Evolutionary conservation across 352 stramenopile genomes (phyloP).

Genomic region (Phytophthora pinifolia): DNA sequence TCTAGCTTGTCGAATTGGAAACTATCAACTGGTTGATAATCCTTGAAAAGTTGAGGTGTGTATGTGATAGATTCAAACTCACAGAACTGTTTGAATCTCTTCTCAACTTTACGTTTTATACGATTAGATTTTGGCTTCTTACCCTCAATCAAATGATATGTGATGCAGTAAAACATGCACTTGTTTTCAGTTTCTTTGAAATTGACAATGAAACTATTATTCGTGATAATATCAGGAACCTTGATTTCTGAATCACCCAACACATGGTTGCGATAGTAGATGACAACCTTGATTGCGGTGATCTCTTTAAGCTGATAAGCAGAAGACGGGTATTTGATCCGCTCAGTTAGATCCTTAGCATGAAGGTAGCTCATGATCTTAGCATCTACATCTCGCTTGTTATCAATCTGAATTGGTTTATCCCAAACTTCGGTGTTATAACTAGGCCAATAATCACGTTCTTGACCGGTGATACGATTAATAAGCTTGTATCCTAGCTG

Average conservation of each 20-base stretch:
- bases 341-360: too few species aligned
- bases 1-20: conserved; percentile 16
- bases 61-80: neutral
- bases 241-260: neutral
- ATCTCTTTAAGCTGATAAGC: too few species aligned
- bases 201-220: conserved; percentile 18
- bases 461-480: too few species aligned
- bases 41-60: neutral
- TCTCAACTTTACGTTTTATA: neutral
- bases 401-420: too few species aligned
- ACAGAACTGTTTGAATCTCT: neutral
- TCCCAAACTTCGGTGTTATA: too few species aligned
- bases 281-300: too few species aligned
- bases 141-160: conserved; percentile 4
- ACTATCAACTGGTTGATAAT: conserved; percentile 15
- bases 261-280: neutral
- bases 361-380: too few species aligned
- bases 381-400: too few species aligned
- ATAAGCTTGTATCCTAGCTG: too few species aligned
- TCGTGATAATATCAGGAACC: neutral
- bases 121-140: neutral
- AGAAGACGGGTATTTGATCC: too few species aligned
- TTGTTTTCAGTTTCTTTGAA: conserved; percentile 14
- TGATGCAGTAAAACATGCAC: conserved; percentile 16
- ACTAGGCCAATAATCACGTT: too few species aligned